Base-by-base conservation (phyloP, 805 yeast species). In the Ogataea nakhonphanomensis region DNA sequence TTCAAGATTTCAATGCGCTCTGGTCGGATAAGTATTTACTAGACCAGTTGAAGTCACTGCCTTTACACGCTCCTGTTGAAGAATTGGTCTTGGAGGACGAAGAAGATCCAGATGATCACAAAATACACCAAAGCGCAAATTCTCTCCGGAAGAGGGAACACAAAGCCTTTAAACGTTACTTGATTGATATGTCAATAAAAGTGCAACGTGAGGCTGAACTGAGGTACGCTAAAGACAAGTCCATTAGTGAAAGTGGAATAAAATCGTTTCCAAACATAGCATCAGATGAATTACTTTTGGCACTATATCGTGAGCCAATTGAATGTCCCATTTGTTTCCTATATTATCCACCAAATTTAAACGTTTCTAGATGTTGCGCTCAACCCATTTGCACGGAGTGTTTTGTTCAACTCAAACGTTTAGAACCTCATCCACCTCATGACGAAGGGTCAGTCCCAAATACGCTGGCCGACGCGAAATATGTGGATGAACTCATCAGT, bases 241-340 rank as follows among this genome's bases (percentile, higher is more conserved):
- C 53, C 10, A 32, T 54, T 4, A 54, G 50, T 33, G 31, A 38
- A 11, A 51, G 43, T 30, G 62, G 64, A 14, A 55, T 56, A 22
- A 55, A 45, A 30, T 41, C 41, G 5, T 60, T 58, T 35, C 57
- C 57, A 7, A 46, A 63, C 26, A 48, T 71, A 8, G 65, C 74
- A 1, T 67, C 74, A 3, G 59, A 62, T 32, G 72, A 67, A 43
- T 62, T 83, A 41, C 69, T 78, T 41, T 63, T 82, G 35, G 62
- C 70, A 40, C 64, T 91, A 14, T 91, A 91, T 65, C 66, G 78
- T 38, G 66, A 76, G 42, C 78, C 87, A 3, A 64, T 73, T 23
- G 99, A 93, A 55, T 91, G 99, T 59, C 98, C 99, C 8, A 91
- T 91, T 49, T 91, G 99, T 58, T 91, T 91, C 59, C 70, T 93